Conservation (phyloP, 495 filamentous ascomycete species). For the Talaromyces wortmannii region DNA sequence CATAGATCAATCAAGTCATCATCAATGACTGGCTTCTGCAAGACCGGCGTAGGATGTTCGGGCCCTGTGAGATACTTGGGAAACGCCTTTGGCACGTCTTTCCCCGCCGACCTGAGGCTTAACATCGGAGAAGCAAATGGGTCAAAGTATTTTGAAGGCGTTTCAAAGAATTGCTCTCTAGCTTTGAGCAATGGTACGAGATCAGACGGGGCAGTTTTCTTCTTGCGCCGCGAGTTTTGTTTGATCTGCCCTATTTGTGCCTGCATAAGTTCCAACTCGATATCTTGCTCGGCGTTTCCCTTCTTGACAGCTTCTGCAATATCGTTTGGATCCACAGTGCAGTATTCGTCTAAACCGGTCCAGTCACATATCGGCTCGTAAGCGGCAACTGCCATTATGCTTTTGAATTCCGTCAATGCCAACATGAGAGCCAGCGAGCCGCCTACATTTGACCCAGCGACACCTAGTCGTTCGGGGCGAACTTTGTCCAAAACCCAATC, state of each 20-base stretch:
- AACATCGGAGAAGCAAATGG: conserved; percentile 53
- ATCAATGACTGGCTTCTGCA: conserved; percentile 7
- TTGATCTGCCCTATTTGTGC: conserved; percentile 1
- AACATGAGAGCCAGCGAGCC: conserved; percentile 52
- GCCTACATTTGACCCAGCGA: conserved; percentile 48
- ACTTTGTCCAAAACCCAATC: conserved; percentile 31
- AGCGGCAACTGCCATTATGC: conserved; percentile 26
- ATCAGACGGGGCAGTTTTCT: conserved; percentile 17
- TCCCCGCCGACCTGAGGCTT: conserved; percentile 46
- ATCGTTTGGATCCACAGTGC: conserved; percentile 7
- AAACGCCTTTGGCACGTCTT: conserved; percentile 26
- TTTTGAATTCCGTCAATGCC: conserved; percentile 48
- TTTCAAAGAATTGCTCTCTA: conserved; percentile 34
- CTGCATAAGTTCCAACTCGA: not conserved
- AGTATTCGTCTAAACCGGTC: conserved; percentile 31
- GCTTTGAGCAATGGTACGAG: conserved; percentile 30
- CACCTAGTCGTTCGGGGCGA: conserved; percentile 25
- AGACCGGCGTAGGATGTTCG: conserved; percentile 26
- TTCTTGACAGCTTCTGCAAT: not conserved
- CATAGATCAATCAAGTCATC: conserved; percentile 3
- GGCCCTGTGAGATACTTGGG: conserved; percentile 27
- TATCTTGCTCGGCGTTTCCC: not conserved
- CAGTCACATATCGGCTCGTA: conserved; percentile 34
- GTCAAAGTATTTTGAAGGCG: conserved; percentile 46
- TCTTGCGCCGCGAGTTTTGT: conserved; percentile 3